These are phyloP conservation scores for Fusarium chaquense DNA, from an alignment of 2,329 filamentous ascomycete genomes.

Conservation along the genomic window DNA sequence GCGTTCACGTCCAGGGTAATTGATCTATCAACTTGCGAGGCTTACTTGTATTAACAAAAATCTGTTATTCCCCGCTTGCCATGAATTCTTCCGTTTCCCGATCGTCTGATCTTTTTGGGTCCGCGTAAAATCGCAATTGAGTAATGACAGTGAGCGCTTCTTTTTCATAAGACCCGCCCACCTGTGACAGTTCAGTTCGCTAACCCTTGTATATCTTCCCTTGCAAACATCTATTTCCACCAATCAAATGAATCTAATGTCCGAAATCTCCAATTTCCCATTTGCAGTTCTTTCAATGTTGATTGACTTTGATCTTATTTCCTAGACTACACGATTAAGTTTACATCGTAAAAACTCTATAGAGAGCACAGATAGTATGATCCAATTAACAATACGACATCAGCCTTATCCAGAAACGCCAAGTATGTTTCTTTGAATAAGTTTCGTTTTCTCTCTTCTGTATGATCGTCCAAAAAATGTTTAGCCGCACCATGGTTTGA, in stretches of 20 bases:
- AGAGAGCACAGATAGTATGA: rapidly evolving
- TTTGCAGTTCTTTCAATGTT: neutral
- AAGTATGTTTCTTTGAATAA: slow-evolving; percentile 11
- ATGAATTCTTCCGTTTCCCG: slow-evolving; percentile 9
- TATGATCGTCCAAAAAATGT: slow-evolving; percentile 30
- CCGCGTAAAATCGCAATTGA: neutral
- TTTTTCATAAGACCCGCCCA: slow-evolving; percentile 32
- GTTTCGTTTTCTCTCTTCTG: neutral
- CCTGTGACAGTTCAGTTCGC: slow-evolving; percentile 40
- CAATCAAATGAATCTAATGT: slow-evolving; percentile 15
- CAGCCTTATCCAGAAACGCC: neutral
- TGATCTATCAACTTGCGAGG: neutral
- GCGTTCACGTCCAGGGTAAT: neutral
- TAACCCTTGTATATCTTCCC: slow-evolving; percentile 21
- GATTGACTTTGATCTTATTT: slow-evolving; percentile 9
- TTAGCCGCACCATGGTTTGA: slow-evolving; percentile 36
- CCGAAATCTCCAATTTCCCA: neutral
- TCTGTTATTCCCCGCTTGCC: neutral
- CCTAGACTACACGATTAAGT: slow-evolving; percentile 9
- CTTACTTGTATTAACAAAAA: neutral
- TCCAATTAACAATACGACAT: rapidly evolving
- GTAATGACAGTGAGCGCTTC: neutral
- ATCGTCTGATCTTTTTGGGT: slow-evolving; percentile 23
- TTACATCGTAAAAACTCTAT: neutral
- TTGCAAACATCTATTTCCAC: slow-evolving; percentile 40